Evolutionary conservation across 2,329 filamentous ascomycete species (phyloP).

Genomic region (Arthrobotrys sinensis): DNA sequence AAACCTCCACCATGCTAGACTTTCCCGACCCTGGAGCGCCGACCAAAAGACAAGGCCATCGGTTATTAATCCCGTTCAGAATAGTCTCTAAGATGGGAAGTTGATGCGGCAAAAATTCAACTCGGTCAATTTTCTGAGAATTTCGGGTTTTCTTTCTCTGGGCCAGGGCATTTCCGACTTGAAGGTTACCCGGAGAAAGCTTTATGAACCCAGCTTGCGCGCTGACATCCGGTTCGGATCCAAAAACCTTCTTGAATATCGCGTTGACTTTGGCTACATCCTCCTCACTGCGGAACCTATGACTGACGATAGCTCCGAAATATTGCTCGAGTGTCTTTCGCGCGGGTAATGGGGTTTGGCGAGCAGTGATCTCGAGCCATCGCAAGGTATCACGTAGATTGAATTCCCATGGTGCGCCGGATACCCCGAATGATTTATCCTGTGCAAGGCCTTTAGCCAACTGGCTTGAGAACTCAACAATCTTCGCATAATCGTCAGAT

Average conservation of each 20-base stretch:
- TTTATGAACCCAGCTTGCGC: conserved; percentile 80
- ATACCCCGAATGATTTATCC: conserved; percentile 71
- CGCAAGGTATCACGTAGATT: conserved; percentile 78
- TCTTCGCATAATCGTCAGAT: conserved; percentile 73
- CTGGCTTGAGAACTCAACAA: conserved; percentile 86
- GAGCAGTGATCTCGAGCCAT: conserved; percentile 94
- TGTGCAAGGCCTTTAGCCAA: conserved; percentile 80
- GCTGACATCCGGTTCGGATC: conserved; percentile 67
- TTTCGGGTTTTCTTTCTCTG: conserved; percentile 72
- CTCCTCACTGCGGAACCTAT: conserved; percentile 82
- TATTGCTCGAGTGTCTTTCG: conserved; percentile 73
- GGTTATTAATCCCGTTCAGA: conserved; percentile 87
- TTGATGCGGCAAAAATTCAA: conserved; percentile 67
- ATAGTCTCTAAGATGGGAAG: conserved; percentile 86
- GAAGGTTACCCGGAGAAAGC: conserved; percentile 77
- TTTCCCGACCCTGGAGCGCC: conserved; percentile 90
- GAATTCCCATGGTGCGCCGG: conserved; percentile 92
- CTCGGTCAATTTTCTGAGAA: conserved; percentile 63
- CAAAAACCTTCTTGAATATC: conserved; percentile 79
- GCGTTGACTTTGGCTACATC: conserved; percentile 78
- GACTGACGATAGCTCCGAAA: conserved; percentile 84
- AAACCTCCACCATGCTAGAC: conserved; percentile 81
- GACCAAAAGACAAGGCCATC: conserved; percentile 89
- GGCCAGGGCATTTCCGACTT: conserved; percentile 84
- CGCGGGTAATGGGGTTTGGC: conserved; percentile 71